Percentiles rank a stretch among this genome's conserved stretches.
These are phyloP conservation scores for Botrytis squamosa DNA, from an alignment of 2,329 filamentous ascomycete species.

Conservation along the genomic window DNA sequence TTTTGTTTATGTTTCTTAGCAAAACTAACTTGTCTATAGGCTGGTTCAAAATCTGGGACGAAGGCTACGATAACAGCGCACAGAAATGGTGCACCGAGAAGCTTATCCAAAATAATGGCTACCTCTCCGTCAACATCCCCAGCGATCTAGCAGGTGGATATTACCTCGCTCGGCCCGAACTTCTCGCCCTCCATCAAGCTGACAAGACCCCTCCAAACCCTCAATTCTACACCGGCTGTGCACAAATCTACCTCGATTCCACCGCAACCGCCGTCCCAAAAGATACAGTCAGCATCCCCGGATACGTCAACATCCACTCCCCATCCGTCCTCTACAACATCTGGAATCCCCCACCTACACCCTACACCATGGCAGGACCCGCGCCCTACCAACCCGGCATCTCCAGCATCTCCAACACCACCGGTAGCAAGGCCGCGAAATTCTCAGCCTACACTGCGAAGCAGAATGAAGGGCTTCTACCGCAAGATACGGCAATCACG, in stretches of 20 bases:
- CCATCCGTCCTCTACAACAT: conserved; percentile 63
- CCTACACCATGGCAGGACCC: conserved; percentile 60
- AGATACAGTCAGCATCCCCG: conserved; percentile 62
- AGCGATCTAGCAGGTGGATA: conserved; percentile 60
- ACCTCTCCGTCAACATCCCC: conserved; percentile 62
- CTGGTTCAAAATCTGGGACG: conserved; percentile 78
- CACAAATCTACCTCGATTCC: conserved; percentile 64
- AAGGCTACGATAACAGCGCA: conserved; percentile 58
- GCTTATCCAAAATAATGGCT: conserved; percentile 62
- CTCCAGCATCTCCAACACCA: not conserved
- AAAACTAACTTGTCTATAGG: not conserved
- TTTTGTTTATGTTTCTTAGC: too few relatives aligned
- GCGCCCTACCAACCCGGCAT: conserved; percentile 32
- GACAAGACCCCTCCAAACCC: conserved; percentile 53
- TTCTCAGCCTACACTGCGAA: conserved; percentile 22
- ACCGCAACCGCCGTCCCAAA: conserved; percentile 48
- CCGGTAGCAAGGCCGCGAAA: conserved; percentile 3
- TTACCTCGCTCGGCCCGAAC: conserved; percentile 70
- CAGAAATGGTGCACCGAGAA: conserved; percentile 69
- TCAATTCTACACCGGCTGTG: conserved; percentile 74
- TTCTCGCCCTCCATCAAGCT: conserved; percentile 67
- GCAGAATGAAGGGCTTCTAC: conserved; percentile 53
- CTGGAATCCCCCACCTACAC: conserved; percentile 50
- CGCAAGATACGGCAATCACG: conserved; percentile 56
- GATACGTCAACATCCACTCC: conserved; percentile 56